Evolutionary conservation across 2,329 filamentous ascomycete species (phyloP), one percentile per base, ranked within the genome.

Genomic region (Myriosclerotinia scirpicola): DNA sequence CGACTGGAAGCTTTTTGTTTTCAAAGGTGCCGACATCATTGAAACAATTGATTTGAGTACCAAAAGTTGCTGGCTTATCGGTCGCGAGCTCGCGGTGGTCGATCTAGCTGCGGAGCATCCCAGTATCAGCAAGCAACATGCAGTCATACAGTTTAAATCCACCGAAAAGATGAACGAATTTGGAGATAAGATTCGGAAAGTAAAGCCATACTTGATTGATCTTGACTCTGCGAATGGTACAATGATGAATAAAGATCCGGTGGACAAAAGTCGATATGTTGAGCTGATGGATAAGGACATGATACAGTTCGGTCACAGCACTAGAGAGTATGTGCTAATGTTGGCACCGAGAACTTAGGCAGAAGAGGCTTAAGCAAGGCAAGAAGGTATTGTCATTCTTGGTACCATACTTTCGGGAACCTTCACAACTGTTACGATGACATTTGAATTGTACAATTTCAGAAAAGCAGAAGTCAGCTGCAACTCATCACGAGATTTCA

Each of bases 241-340:
- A 2, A 83, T 80, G 66, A 81, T 99, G 71, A 97, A 98, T 75
- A 88, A 87, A 44, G 87, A 91, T 68, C 82, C 81, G 73, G 80
- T 96, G 4, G 90, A 91, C 1, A 83, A 85, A 17, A 90, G 90
- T 74, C 84, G 93, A 69, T 99, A 93, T 77, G 81, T 97, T 63
- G 94, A 99, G 79, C 79, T 98, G 66, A 85, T 89, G 76, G 90
- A 95, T 77, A 93, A 93, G 79, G 95, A 99, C 78, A 87, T 99
- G 76, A 78, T 99, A 67, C 87, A 87, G 75, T 96, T 99, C 79
- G 95, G 93, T 12, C 84, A 90, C 68, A 97, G 92, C 76, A 90
- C 91, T 67, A 86, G 93, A 73, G 95, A 99, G 79, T 99, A 98
- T 78, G 92, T 99, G n/a, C 78, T 98, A 68, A 95, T 98, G 91